These are phyloP conservation scores for Chlamydomonas reinhardtii DNA, from an alignment of 163 green algal genomes.

Conservation along the genomic window DNA sequence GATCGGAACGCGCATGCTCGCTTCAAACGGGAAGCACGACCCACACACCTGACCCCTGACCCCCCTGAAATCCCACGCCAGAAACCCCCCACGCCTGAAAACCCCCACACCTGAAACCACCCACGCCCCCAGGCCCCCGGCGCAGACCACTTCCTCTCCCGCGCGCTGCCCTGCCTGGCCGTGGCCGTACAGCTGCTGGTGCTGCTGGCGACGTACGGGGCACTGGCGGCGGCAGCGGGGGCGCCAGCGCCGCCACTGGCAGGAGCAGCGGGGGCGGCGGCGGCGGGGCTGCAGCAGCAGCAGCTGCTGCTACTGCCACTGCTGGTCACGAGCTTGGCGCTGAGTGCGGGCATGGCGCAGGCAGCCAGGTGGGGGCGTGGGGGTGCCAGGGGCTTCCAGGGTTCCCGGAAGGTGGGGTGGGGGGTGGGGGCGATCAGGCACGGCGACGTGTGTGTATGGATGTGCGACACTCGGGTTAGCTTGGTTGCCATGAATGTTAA, in stretches of 20 bases:
- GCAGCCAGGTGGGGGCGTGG: background rate
- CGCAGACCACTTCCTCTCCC: background rate
- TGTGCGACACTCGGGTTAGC: too few relatives aligned
- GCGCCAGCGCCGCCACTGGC: too few relatives aligned
- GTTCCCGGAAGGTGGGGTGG: background rate
- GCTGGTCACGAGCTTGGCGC: background rate
- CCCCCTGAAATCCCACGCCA: too few relatives aligned
- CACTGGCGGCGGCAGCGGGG: slow-evolving; percentile 1
- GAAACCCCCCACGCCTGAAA: background rate
- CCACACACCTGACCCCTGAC: too few relatives aligned
- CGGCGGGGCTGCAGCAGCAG: background rate
- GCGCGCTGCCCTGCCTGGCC: slow-evolving; percentile 6
- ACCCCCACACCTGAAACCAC: too few relatives aligned
- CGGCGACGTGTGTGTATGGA: background rate
- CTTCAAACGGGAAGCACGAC: too few relatives aligned
- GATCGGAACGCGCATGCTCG: too few relatives aligned
- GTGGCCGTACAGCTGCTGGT: background rate
- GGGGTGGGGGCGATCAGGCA: background rate
- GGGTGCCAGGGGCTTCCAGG: too few relatives aligned
- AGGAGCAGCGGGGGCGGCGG: too few relatives aligned
- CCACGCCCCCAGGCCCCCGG: background rate
- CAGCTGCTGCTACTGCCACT: background rate
- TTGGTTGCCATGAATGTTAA: too few relatives aligned
- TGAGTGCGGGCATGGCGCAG: background rate
- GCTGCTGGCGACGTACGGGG: background rate